Percentiles rank a stretch among this genome's conserved stretches.
Evolutionary conservation across 2,329 filamentous ascomycete species (phyloP).

Genomic region (Venturia aucupariae): DNA sequence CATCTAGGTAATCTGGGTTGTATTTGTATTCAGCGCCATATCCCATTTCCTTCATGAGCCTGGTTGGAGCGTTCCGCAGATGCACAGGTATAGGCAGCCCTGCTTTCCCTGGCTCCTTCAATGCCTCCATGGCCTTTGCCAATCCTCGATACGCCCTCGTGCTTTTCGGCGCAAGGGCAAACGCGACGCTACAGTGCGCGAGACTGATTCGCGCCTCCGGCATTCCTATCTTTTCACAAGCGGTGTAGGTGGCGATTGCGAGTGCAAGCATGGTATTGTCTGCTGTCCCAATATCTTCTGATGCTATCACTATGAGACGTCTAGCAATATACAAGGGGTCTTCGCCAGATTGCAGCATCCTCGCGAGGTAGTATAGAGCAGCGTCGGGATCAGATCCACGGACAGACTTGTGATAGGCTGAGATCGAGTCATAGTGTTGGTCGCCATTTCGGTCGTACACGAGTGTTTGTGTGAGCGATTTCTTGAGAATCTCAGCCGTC

Average conservation of each 20-base stretch:
- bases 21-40: constrained; percentile 94
- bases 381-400: constrained; percentile 82
- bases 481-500: constrained; percentile 70
- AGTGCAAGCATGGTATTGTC: constrained; percentile 76
- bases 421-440: constrained; percentile 96
- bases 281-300: constrained; percentile 85
- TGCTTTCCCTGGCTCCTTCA: constrained; percentile 76
- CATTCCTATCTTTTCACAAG: constrained; percentile 87
- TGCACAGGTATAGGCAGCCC: constrained; percentile 77
- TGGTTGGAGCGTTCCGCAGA: constrained; percentile 82
- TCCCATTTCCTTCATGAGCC: constrained; percentile 85
- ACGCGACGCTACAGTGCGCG: constrained; percentile 74
- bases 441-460: constrained; percentile 94
- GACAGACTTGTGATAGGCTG: constrained; percentile 91
- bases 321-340: constrained; percentile 88
- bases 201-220: constrained; percentile 90
- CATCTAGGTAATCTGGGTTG: constrained; percentile 80
- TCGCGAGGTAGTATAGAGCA: constrained; percentile 83
- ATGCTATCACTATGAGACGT: constrained; percentile 88
- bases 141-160: constrained; percentile 77
- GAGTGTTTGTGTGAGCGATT: constrained; percentile 77
- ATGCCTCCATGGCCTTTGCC: constrained; percentile 67
- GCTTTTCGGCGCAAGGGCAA: constrained; percentile 74
- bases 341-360: constrained; percentile 93
- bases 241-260: constrained; percentile 77